Percentiles rank a stretch among this genome's conserved stretches.
Evolutionary conservation across 139 green algal species (phyloP).

Genomic region (Coccomyxa sp.): DNA sequence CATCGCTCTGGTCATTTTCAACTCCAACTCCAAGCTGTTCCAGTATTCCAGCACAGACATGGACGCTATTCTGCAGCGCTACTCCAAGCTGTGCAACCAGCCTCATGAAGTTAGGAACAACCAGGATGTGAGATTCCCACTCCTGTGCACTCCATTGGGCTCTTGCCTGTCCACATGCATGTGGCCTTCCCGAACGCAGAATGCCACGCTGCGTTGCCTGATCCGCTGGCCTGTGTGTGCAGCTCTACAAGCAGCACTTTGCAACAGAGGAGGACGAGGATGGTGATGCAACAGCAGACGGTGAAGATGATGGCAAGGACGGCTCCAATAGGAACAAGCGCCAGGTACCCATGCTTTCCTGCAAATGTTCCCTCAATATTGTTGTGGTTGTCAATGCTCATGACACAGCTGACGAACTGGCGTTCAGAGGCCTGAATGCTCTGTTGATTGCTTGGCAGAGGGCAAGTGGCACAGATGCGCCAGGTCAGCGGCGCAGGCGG

Average conservation of each 20-base stretch:
- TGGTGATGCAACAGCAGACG: slow-evolving; percentile 3
- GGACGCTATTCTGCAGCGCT: slow-evolving; percentile 56
- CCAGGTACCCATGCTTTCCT: neutral
- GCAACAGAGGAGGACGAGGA: slow-evolving; percentile 25
- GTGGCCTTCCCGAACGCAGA: neutral
- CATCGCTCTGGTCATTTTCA: slow-evolving; percentile 74
- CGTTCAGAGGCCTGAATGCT: neutral
- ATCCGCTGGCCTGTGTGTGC: slow-evolving; percentile 1
- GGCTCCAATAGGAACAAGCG: neutral
- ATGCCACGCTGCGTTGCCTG: neutral
- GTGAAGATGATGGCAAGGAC: neutral
- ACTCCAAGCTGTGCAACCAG: slow-evolving; percentile 32
- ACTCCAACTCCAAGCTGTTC: slow-evolving; percentile 48
- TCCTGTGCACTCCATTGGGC: neutral
- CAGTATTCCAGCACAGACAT: slow-evolving; percentile 71
- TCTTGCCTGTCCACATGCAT: too few species aligned
- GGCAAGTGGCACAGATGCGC: neutral
- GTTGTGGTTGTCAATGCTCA: neutral
- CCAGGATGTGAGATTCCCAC: slow-evolving; percentile 39
- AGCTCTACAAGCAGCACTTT: slow-evolving; percentile 53
- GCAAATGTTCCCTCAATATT: neutral
- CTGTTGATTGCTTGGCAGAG: neutral
- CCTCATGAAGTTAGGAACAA: slow-evolving; percentile 61
- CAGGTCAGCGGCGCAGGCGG: neutral
- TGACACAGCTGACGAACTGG: neutral